Evolutionary conservation across 331 rosid species (phyloP).

Genomic region (Saraca asoca): DNA sequence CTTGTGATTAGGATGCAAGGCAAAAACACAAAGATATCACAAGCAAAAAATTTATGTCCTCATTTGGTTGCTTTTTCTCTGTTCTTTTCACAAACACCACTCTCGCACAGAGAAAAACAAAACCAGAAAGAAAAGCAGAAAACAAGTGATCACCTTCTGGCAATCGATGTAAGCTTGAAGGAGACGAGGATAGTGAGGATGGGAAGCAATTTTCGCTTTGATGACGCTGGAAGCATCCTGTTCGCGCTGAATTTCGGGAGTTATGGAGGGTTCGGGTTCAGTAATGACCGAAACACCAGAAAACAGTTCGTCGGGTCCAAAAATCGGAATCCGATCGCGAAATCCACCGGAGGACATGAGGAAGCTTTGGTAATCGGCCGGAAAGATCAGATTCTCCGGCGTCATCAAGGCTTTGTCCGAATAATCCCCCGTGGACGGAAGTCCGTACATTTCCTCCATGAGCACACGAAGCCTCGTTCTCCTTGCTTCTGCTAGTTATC

Average conservation of each 20-base stretch:
- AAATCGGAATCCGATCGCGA: slow-evolving; percentile 57
- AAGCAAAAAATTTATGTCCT: neutral
- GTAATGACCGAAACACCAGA: slow-evolving; percentile 49
- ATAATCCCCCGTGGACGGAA: slow-evolving; percentile 50
- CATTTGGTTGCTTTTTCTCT: neutral
- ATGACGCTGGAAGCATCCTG: slow-evolving; percentile 50
- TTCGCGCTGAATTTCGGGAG: slow-evolving; percentile 52
- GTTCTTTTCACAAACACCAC: slow-evolving; percentile 1
- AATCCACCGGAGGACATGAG: slow-evolving; percentile 44
- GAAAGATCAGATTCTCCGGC: slow-evolving; percentile 87
- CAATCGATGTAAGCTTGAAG: slow-evolving; percentile 91
- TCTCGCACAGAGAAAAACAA: neutral
- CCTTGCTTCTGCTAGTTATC: slow-evolving; percentile 12
- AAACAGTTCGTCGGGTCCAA: slow-evolving; percentile 80
- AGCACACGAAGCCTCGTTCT: slow-evolving; percentile 25
- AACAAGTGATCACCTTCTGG: slow-evolving; percentile 65
- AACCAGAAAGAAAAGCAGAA: neutral
- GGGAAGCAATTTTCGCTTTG: slow-evolving; percentile 90
- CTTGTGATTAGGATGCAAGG: neutral
- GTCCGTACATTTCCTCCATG: slow-evolving; percentile 37
- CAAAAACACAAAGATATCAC: neutral
- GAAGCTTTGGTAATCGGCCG: slow-evolving; percentile 65
- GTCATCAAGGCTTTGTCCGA: slow-evolving; percentile 70
- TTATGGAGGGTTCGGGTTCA: slow-evolving; percentile 46
- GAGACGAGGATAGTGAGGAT: slow-evolving; percentile 83